phyloP scores from a whole-genome alignment of 495 filamentous ascomycete genomes.

The Aspergillus carlsbadensis region DNA sequence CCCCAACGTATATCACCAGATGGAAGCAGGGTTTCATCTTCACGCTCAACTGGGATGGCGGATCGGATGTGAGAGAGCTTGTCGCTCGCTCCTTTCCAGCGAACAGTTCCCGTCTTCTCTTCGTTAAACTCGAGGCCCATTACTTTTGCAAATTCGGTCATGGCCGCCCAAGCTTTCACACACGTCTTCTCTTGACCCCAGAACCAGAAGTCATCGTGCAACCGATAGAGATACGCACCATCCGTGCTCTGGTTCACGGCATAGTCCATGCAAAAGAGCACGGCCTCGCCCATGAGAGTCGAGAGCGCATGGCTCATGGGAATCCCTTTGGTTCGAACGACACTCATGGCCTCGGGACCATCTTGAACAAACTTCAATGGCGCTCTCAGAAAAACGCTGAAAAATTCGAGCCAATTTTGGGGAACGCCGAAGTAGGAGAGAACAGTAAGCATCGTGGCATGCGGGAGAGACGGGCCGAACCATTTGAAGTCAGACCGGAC shows the following conservation, averaged over 20 bases:
- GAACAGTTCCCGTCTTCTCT: constrained; percentile 59
- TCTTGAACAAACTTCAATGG: constrained; percentile 61
- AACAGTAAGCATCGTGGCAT: constrained; percentile 55
- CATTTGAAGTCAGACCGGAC: constrained; percentile 62
- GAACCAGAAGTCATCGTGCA: constrained; percentile 71
- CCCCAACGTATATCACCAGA: constrained; percentile 64
- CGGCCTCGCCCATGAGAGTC: constrained; percentile 56
- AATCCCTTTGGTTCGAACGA: constrained; percentile 53
- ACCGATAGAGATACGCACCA: constrained; percentile 54
- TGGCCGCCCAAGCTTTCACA: constrained; percentile 57
- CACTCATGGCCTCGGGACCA: constrained; percentile 37
- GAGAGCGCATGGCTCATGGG: constrained; percentile 61
- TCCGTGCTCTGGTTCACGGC: constrained; percentile 59
- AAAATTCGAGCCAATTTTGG: constrained; percentile 59
- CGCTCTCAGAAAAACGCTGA: constrained; percentile 57
- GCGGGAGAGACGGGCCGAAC: constrained; percentile 61
- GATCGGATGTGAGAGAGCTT: neutral
- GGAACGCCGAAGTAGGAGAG: constrained; percentile 61
- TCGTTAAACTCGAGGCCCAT: constrained; percentile 59
- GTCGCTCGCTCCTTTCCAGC: constrained; percentile 20
- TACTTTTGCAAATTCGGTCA: constrained; percentile 51
- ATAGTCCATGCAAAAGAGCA: constrained; percentile 67
- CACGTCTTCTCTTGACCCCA: constrained; percentile 57
- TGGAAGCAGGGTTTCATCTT: constrained; percentile 33
- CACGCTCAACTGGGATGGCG: neutral